These are phyloP conservation scores for Podospora bellae-mahoneyi DNA, from an alignment of 495 filamentous ascomycete species.

Conservation along the genomic window DNA sequence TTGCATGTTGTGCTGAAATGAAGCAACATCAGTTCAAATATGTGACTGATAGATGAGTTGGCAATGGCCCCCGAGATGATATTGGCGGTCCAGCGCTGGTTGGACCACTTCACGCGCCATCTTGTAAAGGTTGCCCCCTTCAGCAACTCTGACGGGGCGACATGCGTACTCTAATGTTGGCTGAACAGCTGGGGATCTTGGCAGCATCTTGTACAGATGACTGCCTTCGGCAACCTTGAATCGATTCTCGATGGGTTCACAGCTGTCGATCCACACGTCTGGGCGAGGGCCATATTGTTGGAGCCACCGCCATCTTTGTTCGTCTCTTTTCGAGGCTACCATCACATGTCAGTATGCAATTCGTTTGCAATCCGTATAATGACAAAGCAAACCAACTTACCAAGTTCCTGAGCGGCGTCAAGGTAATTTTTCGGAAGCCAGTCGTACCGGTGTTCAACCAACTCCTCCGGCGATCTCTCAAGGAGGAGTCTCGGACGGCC, in stretches of 20 bases:
- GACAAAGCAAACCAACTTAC: conserved; percentile 30
- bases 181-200: neutral
- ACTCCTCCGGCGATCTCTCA: conserved; percentile 41
- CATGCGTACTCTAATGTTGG: too few species aligned
- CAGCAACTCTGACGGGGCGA: too few species aligned
- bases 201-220: neutral
- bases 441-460: conserved; percentile 31
- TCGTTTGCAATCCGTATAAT: neutral
- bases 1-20: neutral
- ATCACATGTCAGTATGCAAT: neutral
- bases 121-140: too few species aligned
- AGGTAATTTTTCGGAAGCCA: conserved; percentile 37
- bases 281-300: neutral
- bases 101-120: too few species aligned
- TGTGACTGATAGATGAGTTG: neutral
- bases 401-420: conserved; percentile 26
- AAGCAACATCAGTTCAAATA: neutral
- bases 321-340: neutral
- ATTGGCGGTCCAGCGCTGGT: neutral
- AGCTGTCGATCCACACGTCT: neutral
- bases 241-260: neutral
- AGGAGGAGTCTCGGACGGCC: conserved; percentile 19
- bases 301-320: neutral
- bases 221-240: neutral
- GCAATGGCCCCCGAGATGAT: neutral